Conservation (phyloP, 73 alveolate genomes). For the Effrenium voratum region DNA sequence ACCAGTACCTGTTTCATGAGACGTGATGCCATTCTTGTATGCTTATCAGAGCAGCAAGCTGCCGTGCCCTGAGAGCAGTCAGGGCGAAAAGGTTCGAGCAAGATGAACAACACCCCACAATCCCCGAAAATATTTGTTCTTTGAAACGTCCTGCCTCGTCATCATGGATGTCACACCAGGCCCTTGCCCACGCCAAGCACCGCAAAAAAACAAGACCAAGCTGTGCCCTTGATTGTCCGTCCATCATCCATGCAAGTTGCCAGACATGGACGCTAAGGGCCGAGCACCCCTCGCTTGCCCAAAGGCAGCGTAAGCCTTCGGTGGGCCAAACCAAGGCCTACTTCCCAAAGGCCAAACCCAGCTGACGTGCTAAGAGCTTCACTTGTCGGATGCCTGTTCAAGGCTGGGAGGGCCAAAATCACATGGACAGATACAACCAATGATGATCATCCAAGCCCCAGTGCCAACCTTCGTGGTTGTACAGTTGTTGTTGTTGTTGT, state of each 20-base stretch:
- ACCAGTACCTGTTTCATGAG: too few relatives aligned
- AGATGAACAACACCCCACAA: too few relatives aligned
- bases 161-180: conserved; percentile 85
- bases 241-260: neutral
- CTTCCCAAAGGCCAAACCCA: too few relatives aligned
- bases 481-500: neutral
- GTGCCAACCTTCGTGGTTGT: neutral
- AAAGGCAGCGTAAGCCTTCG: conserved; percentile 45
- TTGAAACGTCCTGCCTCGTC: conserved; percentile 31
- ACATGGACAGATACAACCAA: neutral
- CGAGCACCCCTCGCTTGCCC: conserved; percentile 56
- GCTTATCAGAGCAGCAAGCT: too few relatives aligned
- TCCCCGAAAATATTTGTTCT: too few relatives aligned
- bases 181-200: neutral
- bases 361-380: too few relatives aligned
- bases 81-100: too few relatives aligned
- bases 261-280: neutral
- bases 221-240: too few relatives aligned
- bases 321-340: too few relatives aligned
- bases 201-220: neutral
- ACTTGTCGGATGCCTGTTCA: too few relatives aligned
- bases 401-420: neutral
- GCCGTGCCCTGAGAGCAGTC: too few relatives aligned
- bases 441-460: neutral
- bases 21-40: too few relatives aligned